Conservation (phyloP, 2,329 filamentous ascomycete genomes). For the Dactylonectria macrodidyma region DNA sequence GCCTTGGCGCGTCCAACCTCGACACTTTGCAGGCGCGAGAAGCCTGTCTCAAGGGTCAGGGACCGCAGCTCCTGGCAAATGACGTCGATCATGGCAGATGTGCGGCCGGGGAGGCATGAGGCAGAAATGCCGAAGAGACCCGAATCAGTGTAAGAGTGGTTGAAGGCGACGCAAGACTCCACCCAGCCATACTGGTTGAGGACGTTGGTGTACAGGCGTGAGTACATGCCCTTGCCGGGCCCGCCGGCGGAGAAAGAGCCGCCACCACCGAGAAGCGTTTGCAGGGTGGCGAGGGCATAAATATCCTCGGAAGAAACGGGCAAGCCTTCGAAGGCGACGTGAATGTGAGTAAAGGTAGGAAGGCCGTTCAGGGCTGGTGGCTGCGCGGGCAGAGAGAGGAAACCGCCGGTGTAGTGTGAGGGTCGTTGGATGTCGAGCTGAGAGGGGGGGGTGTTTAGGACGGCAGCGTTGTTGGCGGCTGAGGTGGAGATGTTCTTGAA, state of each 20-base stretch:
- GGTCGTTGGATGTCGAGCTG: constrained; percentile 73
- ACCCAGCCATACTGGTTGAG: constrained; percentile 99
- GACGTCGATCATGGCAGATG: constrained; percentile 89
- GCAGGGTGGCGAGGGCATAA: constrained; percentile 94
- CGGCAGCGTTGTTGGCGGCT: constrained; percentile 73
- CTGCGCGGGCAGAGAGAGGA: constrained; percentile 86
- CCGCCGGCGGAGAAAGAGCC: constrained; percentile 97
- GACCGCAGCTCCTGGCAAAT: constrained; percentile 92
- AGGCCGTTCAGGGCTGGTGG: constrained; percentile 81
- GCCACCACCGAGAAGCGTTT: constrained; percentile 95
- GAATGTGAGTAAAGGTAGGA: constrained; percentile 90
- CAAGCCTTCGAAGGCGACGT: constrained; percentile 95
- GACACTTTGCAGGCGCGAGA: constrained; percentile 76
- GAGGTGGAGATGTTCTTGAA: constrained; percentile 91
- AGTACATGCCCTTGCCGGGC: constrained; percentile 99
- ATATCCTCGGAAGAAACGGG: constrained; percentile 93
- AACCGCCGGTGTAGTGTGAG: constrained; percentile 93
- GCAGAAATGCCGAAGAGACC: constrained; percentile 96
- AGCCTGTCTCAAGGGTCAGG: constrained; percentile 83
- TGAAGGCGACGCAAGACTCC: constrained; percentile 95
- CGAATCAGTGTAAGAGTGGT: constrained; percentile 96
- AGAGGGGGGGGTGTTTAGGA: constrained; percentile 62
- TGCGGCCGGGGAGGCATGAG: constrained; percentile 84
- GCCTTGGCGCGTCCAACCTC: constrained; percentile 98
- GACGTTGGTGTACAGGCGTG: constrained; percentile 95